These are phyloP conservation scores for Centaurea solstitialis DNA, from an alignment of 129 eudicot species.

Conservation along the genomic window DNA sequence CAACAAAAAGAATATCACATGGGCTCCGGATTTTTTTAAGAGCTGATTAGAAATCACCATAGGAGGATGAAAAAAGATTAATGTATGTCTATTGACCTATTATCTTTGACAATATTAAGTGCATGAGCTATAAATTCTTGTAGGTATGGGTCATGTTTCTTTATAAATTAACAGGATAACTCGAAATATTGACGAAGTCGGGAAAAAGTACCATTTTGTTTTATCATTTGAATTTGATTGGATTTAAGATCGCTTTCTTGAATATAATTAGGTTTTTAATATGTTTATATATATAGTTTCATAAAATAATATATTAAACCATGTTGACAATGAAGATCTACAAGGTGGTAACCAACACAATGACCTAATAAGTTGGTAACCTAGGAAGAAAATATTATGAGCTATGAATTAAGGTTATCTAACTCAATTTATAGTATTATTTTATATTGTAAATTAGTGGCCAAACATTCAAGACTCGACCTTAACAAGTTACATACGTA, in stretches of 20 bases:
- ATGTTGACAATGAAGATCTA: background rate
- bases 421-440: background rate
- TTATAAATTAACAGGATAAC: background rate
- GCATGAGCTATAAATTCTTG: background rate
- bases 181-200: background rate
- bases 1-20: background rate
- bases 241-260: background rate
- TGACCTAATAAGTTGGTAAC: constrained; percentile 46
- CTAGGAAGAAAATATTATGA: constrained; percentile 28
- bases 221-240: background rate
- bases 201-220: background rate
- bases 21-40: background rate
- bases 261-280: background rate
- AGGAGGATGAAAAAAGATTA: background rate
- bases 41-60: background rate
- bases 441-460: background rate
- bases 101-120: background rate
- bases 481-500: background rate
- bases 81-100: background rate
- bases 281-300: too few species aligned
- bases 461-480: background rate
- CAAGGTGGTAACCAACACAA: constrained; percentile 39
- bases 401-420: background rate
- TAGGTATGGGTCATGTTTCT: background rate
- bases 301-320: background rate